These are phyloP conservation scores for Aspergillus neoniger DNA, from an alignment of 2,329 filamentous ascomycete species.

Conservation along the genomic window DNA sequence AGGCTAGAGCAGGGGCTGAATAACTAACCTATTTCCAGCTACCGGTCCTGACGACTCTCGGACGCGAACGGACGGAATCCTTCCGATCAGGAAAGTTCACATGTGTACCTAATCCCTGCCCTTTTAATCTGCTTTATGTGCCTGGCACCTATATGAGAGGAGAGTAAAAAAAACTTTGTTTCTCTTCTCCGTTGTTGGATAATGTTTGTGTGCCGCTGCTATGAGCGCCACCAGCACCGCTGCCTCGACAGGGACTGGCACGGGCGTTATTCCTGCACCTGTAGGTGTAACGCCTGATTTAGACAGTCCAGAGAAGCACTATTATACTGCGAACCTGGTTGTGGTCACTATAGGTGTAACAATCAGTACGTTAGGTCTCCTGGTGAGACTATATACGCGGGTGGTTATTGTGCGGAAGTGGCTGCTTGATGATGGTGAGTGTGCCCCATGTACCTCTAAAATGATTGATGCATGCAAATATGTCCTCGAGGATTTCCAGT, in stretches of 20 bases:
- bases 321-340: background rate
- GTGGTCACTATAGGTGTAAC: constrained; percentile 1
- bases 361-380: background rate
- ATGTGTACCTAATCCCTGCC: no score
- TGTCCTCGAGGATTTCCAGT: background rate
- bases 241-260: background rate
- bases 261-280: background rate
- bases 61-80: background rate
- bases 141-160: background rate
- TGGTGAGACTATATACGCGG: constrained; percentile 2
- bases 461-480: no score
- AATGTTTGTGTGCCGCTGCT: background rate
- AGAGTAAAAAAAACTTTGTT: background rate
- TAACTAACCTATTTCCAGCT: background rate
- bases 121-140: no score
- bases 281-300: background rate
- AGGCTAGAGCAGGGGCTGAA: background rate
- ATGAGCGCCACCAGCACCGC: constrained; percentile 1
- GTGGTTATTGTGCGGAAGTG: constrained; percentile 2
- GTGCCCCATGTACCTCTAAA: no score
- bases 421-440: constrained; percentile 8
- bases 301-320: background rate
- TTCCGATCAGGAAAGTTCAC: background rate
- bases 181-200: background rate
- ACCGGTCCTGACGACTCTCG: background rate